Percentiles rank a stretch among this genome's conserved stretches.
These are phyloP conservation scores for Myriangium duriaei DNA, from an alignment of 2,329 filamentous ascomycete genomes.

Conservation along the genomic window DNA sequence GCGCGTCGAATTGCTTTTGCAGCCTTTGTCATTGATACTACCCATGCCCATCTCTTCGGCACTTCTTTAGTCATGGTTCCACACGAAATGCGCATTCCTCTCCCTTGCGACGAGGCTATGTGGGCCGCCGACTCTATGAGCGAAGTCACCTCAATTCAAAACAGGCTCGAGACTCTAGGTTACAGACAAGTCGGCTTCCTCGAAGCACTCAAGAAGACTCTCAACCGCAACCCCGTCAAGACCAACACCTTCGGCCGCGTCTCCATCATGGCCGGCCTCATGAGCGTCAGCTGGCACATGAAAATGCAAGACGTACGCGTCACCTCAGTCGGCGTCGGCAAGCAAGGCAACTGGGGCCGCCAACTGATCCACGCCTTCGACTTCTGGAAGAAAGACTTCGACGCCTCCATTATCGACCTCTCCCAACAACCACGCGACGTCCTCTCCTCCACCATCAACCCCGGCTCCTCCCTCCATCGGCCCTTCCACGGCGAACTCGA, in stretches of 20 bases:
- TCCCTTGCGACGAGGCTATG: slow-evolving; percentile 84
- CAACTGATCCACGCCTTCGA: slow-evolving; percentile 82
- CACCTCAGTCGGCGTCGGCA: slow-evolving; percentile 73
- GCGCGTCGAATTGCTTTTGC: slow-evolving; percentile 83
- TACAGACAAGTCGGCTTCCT: slow-evolving; percentile 79
- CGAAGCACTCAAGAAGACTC: slow-evolving; percentile 77
- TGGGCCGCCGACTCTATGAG: slow-evolving; percentile 84
- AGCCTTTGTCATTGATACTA: slow-evolving; percentile 89
- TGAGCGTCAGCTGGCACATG: slow-evolving; percentile 96
- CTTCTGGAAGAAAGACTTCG: slow-evolving; percentile 85
- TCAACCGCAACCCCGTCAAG: slow-evolving; percentile 72
- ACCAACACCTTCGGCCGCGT: slow-evolving; percentile 91
- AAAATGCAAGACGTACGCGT: slow-evolving; percentile 91
- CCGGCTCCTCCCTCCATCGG: too few relatives aligned
- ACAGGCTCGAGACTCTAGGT: slow-evolving; percentile 65
- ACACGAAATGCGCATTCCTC: slow-evolving; percentile 79
- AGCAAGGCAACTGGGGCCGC: slow-evolving; percentile 80
- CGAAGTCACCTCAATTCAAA: slow-evolving; percentile 75
- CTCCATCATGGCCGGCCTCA: slow-evolving; percentile 82
- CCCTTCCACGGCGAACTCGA: slow-evolving; percentile 22
- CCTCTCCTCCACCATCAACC: not conserved
- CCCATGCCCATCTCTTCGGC: slow-evolving; percentile 95
- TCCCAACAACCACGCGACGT: slow-evolving; percentile 16
- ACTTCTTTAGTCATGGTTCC: slow-evolving; percentile 95
- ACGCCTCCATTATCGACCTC: slow-evolving; percentile 48